Conservation (phyloP, 768 basidiomycete genomes). For the Lactifluus hygrophoroides region DNA sequence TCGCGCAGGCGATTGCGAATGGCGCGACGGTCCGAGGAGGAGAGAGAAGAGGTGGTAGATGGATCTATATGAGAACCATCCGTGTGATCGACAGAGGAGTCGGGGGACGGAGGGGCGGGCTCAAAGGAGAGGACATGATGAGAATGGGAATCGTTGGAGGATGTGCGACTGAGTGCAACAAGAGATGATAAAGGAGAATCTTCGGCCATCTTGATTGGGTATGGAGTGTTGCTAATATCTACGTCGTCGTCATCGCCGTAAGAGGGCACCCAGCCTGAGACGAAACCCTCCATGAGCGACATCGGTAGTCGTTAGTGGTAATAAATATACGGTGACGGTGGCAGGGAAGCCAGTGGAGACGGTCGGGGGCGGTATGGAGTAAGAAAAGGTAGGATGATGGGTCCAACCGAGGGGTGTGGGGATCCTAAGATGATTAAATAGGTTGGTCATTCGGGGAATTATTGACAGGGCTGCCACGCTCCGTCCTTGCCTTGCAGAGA, state of each 20-base stretch:
- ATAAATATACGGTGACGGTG: conserved; percentile 2
- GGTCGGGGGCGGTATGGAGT: neutral
- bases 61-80: neutral
- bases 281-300: conserved; percentile 15
- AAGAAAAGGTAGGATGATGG: neutral
- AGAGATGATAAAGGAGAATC: neutral
- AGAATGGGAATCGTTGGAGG: conserved; percentile 11
- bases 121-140: neutral
- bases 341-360: neutral
- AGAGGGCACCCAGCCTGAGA: conserved; percentile 20
- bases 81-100: conserved; percentile 7
- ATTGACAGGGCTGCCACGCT: neutral
- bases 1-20: conserved; percentile 37
- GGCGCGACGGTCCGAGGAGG: conserved; percentile 35
- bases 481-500: neutral
- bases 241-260: conserved; percentile 17
- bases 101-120: conserved; percentile 1
- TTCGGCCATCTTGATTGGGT: conserved; percentile 6
- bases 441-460: neutral
- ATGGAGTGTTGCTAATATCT: conserved; percentile 3
- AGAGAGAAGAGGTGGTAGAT: conserved; percentile 12
- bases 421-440: conserved; percentile 13
- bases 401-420: neutral
- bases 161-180: conserved; percentile 4
- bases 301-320: conserved; percentile 15